Evolutionary conservation across 805 yeast genomes (phyloP).

Genomic region (Phaffomyces antillensis): DNA sequence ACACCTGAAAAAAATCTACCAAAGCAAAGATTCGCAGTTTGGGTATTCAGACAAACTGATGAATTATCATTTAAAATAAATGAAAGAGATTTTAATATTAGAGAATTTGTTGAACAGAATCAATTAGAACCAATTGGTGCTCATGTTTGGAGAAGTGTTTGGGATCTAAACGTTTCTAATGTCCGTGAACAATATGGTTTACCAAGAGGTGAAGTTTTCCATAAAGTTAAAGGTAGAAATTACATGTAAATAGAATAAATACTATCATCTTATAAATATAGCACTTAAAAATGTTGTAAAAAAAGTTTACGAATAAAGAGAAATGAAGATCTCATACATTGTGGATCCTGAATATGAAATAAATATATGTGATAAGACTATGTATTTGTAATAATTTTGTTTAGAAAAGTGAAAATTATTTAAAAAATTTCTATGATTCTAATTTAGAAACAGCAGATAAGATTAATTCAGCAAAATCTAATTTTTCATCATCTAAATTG

Average conservation of each 20-base stretch:
- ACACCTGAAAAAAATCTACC: conserved; percentile 85
- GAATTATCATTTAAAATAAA: conserved; percentile 15
- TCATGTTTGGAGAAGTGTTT: conserved; percentile 80
- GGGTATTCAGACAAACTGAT: conserved; percentile 77
- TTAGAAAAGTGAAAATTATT: too few relatives aligned
- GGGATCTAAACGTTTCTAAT: conserved; percentile 65
- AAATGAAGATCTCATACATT: not conserved
- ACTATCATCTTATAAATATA: not conserved
- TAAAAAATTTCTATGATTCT: conserved; percentile 27
- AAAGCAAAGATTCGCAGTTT: conserved; percentile 73
- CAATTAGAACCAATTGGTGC: conserved; percentile 79
- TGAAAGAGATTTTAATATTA: conserved; percentile 56
- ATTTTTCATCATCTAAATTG: conserved; percentile 83
- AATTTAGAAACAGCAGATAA: conserved; percentile 56
- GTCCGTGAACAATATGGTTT: conserved; percentile 72
- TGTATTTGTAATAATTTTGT: not conserved
- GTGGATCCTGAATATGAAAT: conserved; percentile 4
- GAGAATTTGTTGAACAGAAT: conserved; percentile 52
- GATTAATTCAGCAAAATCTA: conserved; percentile 72
- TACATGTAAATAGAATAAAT: conserved; percentile 8
- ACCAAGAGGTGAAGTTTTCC: conserved; percentile 68
- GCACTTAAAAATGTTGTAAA: not conserved
- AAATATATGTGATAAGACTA: not conserved
- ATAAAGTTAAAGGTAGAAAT: conserved; percentile 25
- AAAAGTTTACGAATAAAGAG: too few relatives aligned